These are phyloP conservation scores for Backusella westeae DNA, from an alignment of 192 early-diverging fungal genomes.

Conservation along the genomic window DNA sequence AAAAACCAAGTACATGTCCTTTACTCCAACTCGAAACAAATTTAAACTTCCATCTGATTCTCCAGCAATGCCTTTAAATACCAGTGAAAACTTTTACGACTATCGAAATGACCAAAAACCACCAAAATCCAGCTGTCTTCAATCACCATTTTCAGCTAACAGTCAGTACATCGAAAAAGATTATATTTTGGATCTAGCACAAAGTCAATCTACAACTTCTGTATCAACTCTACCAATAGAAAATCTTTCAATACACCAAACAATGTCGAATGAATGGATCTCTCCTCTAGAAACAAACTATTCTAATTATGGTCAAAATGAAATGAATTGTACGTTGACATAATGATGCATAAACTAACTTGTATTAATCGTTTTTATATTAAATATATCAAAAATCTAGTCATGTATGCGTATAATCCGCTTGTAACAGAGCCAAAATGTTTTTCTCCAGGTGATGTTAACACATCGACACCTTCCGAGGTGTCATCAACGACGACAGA, in stretches of 20 bases:
- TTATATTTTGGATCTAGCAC: constrained; percentile 2
- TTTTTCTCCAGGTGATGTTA: not conserved
- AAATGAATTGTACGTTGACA: constrained; percentile 1
- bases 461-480: not conserved
- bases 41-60: not conserved
- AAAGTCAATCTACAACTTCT: not conserved
- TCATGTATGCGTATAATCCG: constrained; percentile 2
- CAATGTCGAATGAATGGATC: not conserved
- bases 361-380: not conserved
- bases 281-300: not conserved
- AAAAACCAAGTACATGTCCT: not conserved
- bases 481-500: not conserved
- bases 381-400: not conserved
- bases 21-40: constrained; percentile 5
- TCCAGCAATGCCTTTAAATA: not conserved
- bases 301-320: not conserved
- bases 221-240: constrained; percentile 8
- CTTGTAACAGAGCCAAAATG: not conserved
- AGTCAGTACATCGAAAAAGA: not conserved
- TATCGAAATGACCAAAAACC: not conserved
- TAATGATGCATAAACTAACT: not conserved
- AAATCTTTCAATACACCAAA: not conserved
- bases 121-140: not conserved
- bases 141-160: not conserved
- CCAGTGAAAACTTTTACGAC: not conserved